A percentile compares a stretch with the other conserved stretches of the same genome.
These are phyloP conservation scores for Entonaema liquescens DNA, from an alignment of 495 filamentous ascomycete species.

Conservation along the genomic window DNA sequence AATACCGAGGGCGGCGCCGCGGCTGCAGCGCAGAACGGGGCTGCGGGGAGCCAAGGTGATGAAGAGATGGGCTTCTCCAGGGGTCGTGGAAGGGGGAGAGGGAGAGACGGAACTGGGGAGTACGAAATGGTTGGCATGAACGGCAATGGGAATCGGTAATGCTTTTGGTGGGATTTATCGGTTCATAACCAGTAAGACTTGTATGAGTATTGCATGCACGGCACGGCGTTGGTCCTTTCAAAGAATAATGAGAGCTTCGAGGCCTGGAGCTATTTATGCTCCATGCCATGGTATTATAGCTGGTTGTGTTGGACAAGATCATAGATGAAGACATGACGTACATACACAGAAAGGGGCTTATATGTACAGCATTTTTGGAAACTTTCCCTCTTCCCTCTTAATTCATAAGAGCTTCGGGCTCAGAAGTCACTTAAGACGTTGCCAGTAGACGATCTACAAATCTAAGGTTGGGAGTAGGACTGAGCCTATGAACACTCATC, in stretches of 20 bases:
- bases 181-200: constrained; percentile 7
- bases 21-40: constrained; percentile 24
- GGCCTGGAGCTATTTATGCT: not conserved
- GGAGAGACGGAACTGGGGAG: constrained; percentile 68
- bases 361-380: not conserved
- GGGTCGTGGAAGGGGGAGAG: constrained; percentile 61
- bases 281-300: constrained; percentile 8
- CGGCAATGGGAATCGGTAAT: constrained; percentile 21
- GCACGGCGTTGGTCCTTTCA: constrained; percentile 32
- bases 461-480: not conserved
- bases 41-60: constrained; percentile 42
- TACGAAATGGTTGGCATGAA: constrained; percentile 80
- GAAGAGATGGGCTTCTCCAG: constrained; percentile 62
- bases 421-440: not conserved
- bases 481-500: not conserved
- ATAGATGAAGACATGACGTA: not conserved
- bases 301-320: not conserved
- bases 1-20: constrained; percentile 23
- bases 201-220: constrained; percentile 39
- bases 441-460: not conserved
- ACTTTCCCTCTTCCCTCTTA: not conserved
- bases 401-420: not conserved
- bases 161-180: constrained; percentile 1
- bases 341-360: not conserved
- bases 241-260: constrained; percentile 15